These are phyloP conservation scores for Helotiales sp. DNA, from an alignment of 2,329 filamentous ascomycete species.

Conservation along the genomic window DNA sequence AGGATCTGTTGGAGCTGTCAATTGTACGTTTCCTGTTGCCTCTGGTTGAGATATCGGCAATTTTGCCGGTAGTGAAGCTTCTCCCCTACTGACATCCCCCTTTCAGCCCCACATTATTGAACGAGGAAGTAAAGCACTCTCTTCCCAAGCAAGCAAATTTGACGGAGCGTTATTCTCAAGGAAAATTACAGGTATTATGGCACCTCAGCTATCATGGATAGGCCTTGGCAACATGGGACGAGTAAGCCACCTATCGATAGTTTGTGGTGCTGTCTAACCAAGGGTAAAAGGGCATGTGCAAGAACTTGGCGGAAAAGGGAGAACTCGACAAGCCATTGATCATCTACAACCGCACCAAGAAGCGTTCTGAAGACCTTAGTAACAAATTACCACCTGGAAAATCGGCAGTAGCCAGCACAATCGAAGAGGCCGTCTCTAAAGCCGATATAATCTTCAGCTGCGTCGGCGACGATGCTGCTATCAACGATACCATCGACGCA, in stretches of 20 bases:
- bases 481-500: slow-evolving; percentile 59
- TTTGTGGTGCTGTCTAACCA: not conserved
- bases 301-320: slow-evolving; percentile 80
- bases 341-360: slow-evolving; percentile 75
- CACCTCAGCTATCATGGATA: slow-evolving; percentile 70
- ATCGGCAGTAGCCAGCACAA: slow-evolving; percentile 60
- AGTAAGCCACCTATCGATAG: slow-evolving; percentile 46
- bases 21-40: too few species aligned
- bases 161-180: not conserved
- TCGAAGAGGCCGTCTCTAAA: slow-evolving; percentile 64
- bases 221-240: slow-evolving; percentile 88
- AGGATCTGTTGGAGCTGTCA: too few species aligned
- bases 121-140: not conserved
- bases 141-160: not conserved
- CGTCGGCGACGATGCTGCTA: slow-evolving; percentile 74
- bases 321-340: slow-evolving; percentile 69
- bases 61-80: not conserved
- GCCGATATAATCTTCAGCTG: slow-evolving; percentile 83
- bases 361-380: slow-evolving; percentile 64
- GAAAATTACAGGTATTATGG: slow-evolving; percentile 41
- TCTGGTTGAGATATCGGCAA: not conserved
- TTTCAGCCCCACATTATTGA: not conserved
- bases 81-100: not conserved
- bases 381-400: slow-evolving; percentile 60
- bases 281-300: slow-evolving; percentile 63